Base-by-base conservation (phyloP, 2,329 filamentous ascomycete genomes). In the Verticillium nubilum region DNA sequence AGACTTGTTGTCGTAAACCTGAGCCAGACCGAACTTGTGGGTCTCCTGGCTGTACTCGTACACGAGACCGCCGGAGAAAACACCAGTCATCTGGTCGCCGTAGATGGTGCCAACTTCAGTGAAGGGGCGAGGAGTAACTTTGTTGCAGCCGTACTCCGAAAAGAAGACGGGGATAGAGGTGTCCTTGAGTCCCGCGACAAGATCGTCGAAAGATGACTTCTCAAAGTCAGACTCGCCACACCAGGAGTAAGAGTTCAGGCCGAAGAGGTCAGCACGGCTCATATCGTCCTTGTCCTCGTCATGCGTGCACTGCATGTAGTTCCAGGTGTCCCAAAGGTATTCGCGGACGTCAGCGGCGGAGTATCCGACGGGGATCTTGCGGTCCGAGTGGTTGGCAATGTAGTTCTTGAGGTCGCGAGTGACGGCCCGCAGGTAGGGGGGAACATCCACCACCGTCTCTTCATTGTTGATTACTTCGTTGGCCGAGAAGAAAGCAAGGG, bases 351-450 rank as follows among this genome's bases (percentile, higher is more conserved):
- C 90, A 55, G 90, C 90, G 61, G 90, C 90, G 6, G 89, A 92
- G 80, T 93, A 93, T 52, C 90, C 90, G 60, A 92, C 88, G 25
- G 90, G 89, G 65, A 93, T 89, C 61, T 76, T 67, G 66, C 90
- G 88, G 69, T 85, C 80, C 61, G 83, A 77, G 69, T 89, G 85
- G 69, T 86, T 87, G 74, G 86, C 84, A 76, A 92, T 87, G 79
- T 93, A 93, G 71, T 87, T 88, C 80, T 91, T 92, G 72, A 93
- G 80, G 74, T 93, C 90, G 69, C 90, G 87, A 54, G 88, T 92
- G 63, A 91, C 85, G 63, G 90, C 90, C 74, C 86, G 82, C 65
- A 88, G 79, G 72, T 91, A 93, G n/a, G 86, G 87, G 50, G 89
- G 88, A 33, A 85, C 86, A 58, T 73, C 74, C 58, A 78, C 74